Evolutionary conservation across 2,329 filamentous ascomycete species (phyloP).

Genomic region (Exophiala sp.): DNA sequence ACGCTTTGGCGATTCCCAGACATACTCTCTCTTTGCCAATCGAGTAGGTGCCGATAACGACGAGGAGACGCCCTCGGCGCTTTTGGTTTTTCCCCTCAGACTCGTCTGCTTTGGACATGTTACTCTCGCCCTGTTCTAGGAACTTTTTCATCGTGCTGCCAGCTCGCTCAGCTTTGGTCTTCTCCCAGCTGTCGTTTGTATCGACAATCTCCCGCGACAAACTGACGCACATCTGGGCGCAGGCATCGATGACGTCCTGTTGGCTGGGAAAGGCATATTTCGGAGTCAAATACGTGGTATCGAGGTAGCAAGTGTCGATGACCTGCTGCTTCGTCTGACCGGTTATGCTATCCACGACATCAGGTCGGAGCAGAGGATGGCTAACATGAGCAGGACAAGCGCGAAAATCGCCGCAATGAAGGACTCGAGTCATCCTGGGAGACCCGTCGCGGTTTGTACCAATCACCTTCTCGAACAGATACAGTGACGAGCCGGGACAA

Average conservation of each 20-base stretch:
- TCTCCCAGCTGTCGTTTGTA: constrained; percentile 51
- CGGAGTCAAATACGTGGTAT: constrained; percentile 94
- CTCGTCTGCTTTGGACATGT: constrained; percentile 34
- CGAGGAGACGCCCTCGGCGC: constrained; percentile 64
- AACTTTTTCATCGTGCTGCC: constrained; percentile 60
- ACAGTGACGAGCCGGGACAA: constrained; percentile 89
- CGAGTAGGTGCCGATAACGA: constrained; percentile 93
- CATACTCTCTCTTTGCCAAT: constrained; percentile 98
- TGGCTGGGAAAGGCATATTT: constrained; percentile 92
- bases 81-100: constrained; percentile 29
- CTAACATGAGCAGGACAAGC: constrained; percentile 78
- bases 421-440: constrained; percentile 64
- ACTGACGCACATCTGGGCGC: constrained; percentile 78
- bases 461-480: constrained; percentile 76
- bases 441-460: constrained; percentile 50
- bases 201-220: constrained; percentile 62
- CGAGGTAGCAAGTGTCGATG: constrained; percentile 92
- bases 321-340: constrained; percentile 72
- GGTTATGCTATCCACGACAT: constrained; percentile 62
- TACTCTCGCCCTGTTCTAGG: constrained; percentile 43
- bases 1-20: constrained; percentile 78
- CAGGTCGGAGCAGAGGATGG: constrained; percentile 74
- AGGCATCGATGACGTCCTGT: constrained; percentile 77
- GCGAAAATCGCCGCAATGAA: constrained; percentile 94
- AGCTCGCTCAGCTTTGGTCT: constrained; percentile 50